These are phyloP conservation scores for Aureobasidium sp. DNA, from an alignment of 2,329 filamentous ascomycete species.

Conservation along the genomic window DNA sequence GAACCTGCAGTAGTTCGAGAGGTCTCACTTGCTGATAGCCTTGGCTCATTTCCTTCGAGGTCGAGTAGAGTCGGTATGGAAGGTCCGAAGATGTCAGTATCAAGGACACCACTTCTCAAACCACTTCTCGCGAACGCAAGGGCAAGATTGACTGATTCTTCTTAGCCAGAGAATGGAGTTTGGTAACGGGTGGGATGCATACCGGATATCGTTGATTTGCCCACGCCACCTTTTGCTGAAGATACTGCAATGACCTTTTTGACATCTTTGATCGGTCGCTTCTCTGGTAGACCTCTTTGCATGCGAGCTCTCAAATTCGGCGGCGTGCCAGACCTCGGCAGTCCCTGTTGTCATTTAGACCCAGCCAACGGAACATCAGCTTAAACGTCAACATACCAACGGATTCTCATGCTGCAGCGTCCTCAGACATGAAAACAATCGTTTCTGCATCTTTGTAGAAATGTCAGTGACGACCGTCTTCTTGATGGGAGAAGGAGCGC, in stretches of 20 bases:
- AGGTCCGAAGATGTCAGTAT: conserved; percentile 94
- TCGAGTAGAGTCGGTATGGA: conserved; percentile 87
- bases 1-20: too few relatives aligned
- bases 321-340: conserved; percentile 63
- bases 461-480: not conserved
- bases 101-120: conserved; percentile 75
- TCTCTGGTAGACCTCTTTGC: conserved; percentile 72
- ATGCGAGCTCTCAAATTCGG: conserved; percentile 58
- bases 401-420: conserved; percentile 71
- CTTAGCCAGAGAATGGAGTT: not conserved
- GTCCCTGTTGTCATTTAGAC: conserved; percentile 50
- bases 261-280: conserved; percentile 72
- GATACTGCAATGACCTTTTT: conserved; percentile 92
- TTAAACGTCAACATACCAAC: conserved; percentile 46
- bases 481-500: not conserved
- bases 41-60: conserved; percentile 47
- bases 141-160: conserved; percentile 59
- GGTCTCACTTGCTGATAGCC: conserved; percentile 56
- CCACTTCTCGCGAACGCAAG: conserved; percentile 77
- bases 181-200: not conserved
- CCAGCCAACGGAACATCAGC: conserved; percentile 1
- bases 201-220: conserved; percentile 90
- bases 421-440: conserved; percentile 48
- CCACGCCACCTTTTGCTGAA: conserved; percentile 95
- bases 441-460: conserved; percentile 27